Conservation (phyloP, 2,329 filamentous ascomycete species). For the Dactylellina drechsleri region DNA sequence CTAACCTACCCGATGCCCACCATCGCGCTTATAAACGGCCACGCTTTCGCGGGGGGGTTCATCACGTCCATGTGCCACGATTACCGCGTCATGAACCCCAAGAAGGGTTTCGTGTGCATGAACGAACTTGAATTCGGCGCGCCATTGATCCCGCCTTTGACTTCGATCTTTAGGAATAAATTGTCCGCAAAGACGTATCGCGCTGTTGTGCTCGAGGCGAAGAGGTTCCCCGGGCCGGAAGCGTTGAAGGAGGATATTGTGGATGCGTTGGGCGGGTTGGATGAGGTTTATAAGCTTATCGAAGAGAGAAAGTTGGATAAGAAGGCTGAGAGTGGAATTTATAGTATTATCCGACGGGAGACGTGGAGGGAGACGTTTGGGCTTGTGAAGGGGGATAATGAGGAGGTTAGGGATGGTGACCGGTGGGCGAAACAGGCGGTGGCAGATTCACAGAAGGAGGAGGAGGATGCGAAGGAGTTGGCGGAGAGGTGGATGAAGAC, state of each 20-base stretch:
- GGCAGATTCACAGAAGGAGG: constrained; percentile 30
- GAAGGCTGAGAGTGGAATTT: constrained; percentile 74
- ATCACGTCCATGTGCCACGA: constrained; percentile 86
- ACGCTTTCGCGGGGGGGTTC: constrained; percentile 82
- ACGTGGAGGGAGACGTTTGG: constrained; percentile 76
- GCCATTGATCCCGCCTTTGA: constrained; percentile 78
- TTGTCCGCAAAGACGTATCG: constrained; percentile 69
- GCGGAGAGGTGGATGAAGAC: constrained; percentile 60
- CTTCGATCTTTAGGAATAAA: constrained; percentile 78
- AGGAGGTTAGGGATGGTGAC: constrained; percentile 67
- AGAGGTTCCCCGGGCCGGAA: constrained; percentile 71
- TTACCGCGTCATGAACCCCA: constrained; percentile 79
- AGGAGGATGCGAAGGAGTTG: constrained; percentile 61
- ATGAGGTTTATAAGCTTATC: constrained; percentile 72
- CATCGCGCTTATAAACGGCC: constrained; percentile 79
- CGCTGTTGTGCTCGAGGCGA: constrained; percentile 76
- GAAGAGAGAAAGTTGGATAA: constrained; percentile 69
- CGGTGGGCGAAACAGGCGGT: constrained; percentile 54
- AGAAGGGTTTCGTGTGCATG: constrained; percentile 78
- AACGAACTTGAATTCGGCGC: constrained; percentile 85
- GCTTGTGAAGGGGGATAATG: constrained; percentile 67
- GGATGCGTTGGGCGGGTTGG: constrained; percentile 73
- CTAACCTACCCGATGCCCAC: constrained; percentile 80
- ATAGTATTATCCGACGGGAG: constrained; percentile 77
- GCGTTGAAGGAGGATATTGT: constrained; percentile 75